Evolutionary conservation across 1,139 yeast species (phyloP).

Genomic region (Torulaspora globosa): DNA sequence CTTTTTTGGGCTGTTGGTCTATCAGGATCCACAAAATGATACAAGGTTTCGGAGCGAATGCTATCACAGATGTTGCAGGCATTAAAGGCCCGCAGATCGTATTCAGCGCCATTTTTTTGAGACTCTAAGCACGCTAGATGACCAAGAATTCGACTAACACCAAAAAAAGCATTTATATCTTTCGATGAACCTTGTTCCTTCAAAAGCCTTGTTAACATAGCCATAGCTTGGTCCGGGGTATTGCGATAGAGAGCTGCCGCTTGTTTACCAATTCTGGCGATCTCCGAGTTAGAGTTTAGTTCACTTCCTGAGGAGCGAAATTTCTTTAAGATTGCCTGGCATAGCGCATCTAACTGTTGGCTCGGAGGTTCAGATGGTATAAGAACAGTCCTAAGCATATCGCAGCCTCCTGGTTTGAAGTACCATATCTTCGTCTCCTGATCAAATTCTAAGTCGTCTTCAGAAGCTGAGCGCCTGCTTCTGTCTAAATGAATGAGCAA

Average conservation of each 20-base stretch:
- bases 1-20: conserved; percentile 31
- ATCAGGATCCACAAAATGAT: conserved; percentile 28
- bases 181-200: background rate
- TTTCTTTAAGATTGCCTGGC: background rate
- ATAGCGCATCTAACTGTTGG: background rate
- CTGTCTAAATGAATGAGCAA: conserved; percentile 25
- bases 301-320: background rate
- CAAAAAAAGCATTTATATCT: background rate
- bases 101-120: background rate
- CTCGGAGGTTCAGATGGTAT: background rate
- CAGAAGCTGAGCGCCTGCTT: conserved; percentile 17
- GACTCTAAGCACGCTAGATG: conserved; percentile 28
- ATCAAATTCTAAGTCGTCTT: conserved; percentile 9
- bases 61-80: conserved; percentile 45
- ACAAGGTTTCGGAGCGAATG: conserved; percentile 22
- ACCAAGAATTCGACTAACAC: conserved; percentile 19
- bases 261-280: background rate
- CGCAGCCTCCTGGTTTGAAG: conserved; percentile 6
- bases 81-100: conserved; percentile 10
- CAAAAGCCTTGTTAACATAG: background rate
- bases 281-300: background rate
- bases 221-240: background rate
- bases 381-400: background rate
- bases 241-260: background rate
- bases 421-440: conserved; percentile 15